phyloP scores from a whole-genome alignment of 192 early-diverging fungal genomes.

The Entomortierella lignicola region DNA sequence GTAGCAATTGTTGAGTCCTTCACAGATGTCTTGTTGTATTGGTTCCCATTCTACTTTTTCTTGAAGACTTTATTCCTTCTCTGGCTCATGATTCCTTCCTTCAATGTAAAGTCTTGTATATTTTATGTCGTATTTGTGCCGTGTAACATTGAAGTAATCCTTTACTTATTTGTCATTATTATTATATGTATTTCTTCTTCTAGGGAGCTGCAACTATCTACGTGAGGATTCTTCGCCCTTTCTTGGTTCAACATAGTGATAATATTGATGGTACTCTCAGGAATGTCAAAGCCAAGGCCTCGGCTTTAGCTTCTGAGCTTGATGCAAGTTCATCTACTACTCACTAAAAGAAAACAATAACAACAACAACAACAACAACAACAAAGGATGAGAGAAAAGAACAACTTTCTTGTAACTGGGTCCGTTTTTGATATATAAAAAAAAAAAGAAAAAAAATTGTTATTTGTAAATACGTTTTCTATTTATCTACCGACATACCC shows the following conservation, averaged over 20 bases:
- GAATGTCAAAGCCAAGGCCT: constrained; percentile 42
- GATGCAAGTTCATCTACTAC: constrained; percentile 8
- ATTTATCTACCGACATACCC: too few species aligned
- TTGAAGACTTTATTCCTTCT: constrained; percentile 92
- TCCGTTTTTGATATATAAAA: too few species aligned
- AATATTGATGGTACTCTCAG: constrained; percentile 46
- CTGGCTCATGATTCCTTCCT: constrained; percentile 84
- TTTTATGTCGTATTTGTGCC: too few species aligned
- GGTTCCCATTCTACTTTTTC: constrained; percentile 95
- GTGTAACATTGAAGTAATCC: too few species aligned
- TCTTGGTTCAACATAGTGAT: constrained; percentile 62
- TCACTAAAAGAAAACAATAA: too few species aligned
- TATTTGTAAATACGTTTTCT: too few species aligned
- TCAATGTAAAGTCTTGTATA: too few species aligned
- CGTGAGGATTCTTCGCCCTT: constrained; percentile 72
- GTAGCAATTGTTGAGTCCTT: constrained; percentile 92
- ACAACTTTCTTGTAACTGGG: too few species aligned
- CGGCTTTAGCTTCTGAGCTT: constrained; percentile 28
- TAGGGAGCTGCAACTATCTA: constrained; percentile 88
- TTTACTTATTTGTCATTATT: too few species aligned
- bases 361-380: too few species aligned
- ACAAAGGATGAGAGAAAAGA: too few species aligned
- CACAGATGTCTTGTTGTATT: constrained; percentile 88
- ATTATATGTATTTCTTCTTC: constrained; percentile 37
- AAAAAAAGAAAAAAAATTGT: too few species aligned